phyloP scores from a whole-genome alignment of 768 basidiomycete species.

The Mrakia blollopis region DNA sequence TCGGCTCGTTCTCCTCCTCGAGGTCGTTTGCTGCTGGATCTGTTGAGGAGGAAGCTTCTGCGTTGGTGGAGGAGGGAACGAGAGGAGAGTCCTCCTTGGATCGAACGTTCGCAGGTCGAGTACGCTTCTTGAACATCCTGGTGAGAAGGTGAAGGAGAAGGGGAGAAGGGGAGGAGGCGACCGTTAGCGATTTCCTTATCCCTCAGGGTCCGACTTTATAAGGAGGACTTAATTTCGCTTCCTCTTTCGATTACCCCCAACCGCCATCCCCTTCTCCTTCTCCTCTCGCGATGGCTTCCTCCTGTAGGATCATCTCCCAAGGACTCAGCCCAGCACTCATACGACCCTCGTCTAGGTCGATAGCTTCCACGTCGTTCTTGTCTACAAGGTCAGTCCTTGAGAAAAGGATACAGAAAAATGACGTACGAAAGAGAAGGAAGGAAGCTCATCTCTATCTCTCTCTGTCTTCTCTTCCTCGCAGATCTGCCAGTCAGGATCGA shows the following conservation, averaged over 20 bases:
- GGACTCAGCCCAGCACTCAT: not conserved
- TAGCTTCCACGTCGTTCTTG: not conserved
- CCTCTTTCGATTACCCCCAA: not conserved
- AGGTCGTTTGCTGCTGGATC: conserved; percentile 9
- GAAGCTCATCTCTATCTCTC: not conserved
- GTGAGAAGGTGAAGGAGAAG: not conserved
- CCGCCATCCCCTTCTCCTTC: not conserved
- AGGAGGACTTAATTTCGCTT: not conserved
- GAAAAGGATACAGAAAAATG: not conserved
- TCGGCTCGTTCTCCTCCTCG: conserved; percentile 38
- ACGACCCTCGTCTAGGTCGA: not conserved
- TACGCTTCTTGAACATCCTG: conserved; percentile 47
- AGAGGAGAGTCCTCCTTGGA: conserved; percentile 35
- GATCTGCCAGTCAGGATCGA: conserved; percentile 6
- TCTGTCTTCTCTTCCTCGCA: not conserved
- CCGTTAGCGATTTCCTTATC: not conserved
- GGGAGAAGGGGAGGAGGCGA: not conserved
- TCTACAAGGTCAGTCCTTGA: not conserved
- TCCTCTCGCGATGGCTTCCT: not conserved
- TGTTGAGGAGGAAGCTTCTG: conserved; percentile 17
- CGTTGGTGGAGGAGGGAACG: conserved; percentile 16
- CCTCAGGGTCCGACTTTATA: not conserved
- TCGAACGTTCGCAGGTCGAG: conserved; percentile 43
- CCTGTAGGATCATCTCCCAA: not conserved
- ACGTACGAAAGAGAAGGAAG: not conserved